These are phyloP conservation scores for Nannochloropsis oceanica DNA, from an alignment of 108 stramenopile genomes.

Conservation along the genomic window DNA sequence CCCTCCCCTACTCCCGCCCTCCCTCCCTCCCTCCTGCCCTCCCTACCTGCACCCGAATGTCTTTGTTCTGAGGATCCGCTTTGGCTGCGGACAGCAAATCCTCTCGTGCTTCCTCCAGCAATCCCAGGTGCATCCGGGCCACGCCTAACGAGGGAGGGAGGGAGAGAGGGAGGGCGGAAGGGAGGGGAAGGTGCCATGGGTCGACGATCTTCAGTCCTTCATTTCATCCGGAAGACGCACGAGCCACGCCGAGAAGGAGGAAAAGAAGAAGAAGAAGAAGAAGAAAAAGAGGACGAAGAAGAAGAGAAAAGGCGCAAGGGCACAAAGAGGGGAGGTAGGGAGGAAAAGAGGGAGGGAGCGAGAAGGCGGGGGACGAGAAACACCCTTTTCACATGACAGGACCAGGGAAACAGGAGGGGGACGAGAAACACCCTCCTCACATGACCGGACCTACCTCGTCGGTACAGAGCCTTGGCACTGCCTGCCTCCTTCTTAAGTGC, in stretches of 20 bases:
- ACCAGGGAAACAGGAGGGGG: too few species aligned
- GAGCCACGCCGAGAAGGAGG: too few species aligned
- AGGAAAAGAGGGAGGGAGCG: too few species aligned
- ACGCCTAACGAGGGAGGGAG: conserved; percentile 20
- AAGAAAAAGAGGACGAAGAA: too few species aligned
- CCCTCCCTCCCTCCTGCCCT: conserved; percentile 71
- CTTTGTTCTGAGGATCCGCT: conserved; percentile 73
- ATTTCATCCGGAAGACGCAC: too few species aligned
- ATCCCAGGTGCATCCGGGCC: conserved; percentile 60
- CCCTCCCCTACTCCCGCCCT: not conserved
- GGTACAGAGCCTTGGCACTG: conserved; percentile 75
- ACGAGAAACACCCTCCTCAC: too few species aligned
- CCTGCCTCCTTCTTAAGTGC: conserved; percentile 55
- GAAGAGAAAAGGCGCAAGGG: too few species aligned
- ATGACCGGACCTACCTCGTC: not conserved
- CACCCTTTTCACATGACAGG: too few species aligned
- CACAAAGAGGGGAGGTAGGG: not conserved
- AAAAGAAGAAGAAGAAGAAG: too few species aligned
- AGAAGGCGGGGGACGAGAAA: too few species aligned
- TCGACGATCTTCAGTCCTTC: too few species aligned
- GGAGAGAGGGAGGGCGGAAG: not conserved
- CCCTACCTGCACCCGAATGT: conserved; percentile 68
- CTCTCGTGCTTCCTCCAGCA: conserved; percentile 68
- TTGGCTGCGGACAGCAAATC: conserved; percentile 72
- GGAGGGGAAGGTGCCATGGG: not conserved